These are phyloP conservation scores for Entomortierella beljakovae DNA, from an alignment of 192 early-diverging fungal genomes.

Conservation along the genomic window DNA sequence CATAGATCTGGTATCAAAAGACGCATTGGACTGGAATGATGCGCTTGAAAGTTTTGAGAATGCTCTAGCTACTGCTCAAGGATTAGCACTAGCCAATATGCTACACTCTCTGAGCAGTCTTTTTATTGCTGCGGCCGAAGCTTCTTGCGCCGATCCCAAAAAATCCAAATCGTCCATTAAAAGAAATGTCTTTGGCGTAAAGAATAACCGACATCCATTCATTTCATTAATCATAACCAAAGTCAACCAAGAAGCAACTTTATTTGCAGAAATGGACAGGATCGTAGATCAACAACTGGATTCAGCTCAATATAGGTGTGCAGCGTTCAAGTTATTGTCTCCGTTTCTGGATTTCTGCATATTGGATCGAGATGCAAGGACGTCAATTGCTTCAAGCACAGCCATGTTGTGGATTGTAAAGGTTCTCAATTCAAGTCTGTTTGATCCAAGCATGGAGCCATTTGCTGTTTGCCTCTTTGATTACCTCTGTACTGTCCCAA, in stretches of 20 bases:
- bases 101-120: slow-evolving; percentile 32
- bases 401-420: slow-evolving; percentile 37
- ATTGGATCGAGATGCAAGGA: slow-evolving; percentile 34
- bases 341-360: slow-evolving; percentile 45
- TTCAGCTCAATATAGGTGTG: slow-evolving; percentile 21
- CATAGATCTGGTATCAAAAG: slow-evolving; percentile 21
- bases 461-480: slow-evolving; percentile 30
- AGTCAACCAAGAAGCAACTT: slow-evolving; percentile 7
- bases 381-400: slow-evolving; percentile 11
- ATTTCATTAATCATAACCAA: slow-evolving; percentile 32
- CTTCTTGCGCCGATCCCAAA: background rate
- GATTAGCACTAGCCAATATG: slow-evolving; percentile 37
- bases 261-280: slow-evolving; percentile 37
- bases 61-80: slow-evolving; percentile 22
- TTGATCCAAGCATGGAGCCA: slow-evolving; percentile 11
- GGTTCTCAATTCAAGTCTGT: slow-evolving; percentile 27
- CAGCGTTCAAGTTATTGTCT: slow-evolving; percentile 27
- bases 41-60: slow-evolving; percentile 48
- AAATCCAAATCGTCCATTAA: slow-evolving; percentile 1
- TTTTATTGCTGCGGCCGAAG: slow-evolving; percentile 27
- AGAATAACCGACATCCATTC: slow-evolving; percentile 51
- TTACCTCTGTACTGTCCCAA: slow-evolving; percentile 36
- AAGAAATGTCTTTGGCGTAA: slow-evolving; percentile 18
- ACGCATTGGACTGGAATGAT: slow-evolving; percentile 33
- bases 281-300: slow-evolving; percentile 24